These are phyloP conservation scores for Huntiella moniliformis DNA, from an alignment of 2,329 filamentous ascomycete species.

Conservation along the genomic window DNA sequence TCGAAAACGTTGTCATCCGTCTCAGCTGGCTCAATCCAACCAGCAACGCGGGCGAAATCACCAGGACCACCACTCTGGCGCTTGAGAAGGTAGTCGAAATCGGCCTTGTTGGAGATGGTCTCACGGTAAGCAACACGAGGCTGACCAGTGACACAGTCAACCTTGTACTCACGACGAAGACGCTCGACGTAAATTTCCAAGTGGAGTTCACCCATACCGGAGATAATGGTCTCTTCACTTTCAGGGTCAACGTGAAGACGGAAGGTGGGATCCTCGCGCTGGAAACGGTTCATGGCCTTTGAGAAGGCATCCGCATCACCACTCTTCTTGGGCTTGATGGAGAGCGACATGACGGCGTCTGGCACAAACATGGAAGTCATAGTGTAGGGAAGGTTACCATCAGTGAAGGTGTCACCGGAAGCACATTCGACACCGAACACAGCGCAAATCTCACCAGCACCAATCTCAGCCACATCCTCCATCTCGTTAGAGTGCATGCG, in stretches of 20 bases:
- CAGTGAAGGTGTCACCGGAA: slow-evolving; percentile 94
- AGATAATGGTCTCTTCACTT: slow-evolving; percentile 92
- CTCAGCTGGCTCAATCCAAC: slow-evolving; percentile 74
- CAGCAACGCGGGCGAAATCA: slow-evolving; percentile 83
- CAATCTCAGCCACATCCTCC: slow-evolving; percentile 86
- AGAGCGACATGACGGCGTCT: slow-evolving; percentile 93
- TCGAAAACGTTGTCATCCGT: slow-evolving; percentile 61
- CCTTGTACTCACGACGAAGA: slow-evolving; percentile 89
- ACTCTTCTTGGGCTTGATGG: slow-evolving; percentile 86
- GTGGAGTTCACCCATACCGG: slow-evolving; percentile 94
- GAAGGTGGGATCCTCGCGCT: slow-evolving; percentile 96
- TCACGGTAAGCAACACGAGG: slow-evolving; percentile 95
- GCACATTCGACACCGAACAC: slow-evolving; percentile 97
- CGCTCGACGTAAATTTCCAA: slow-evolving; percentile 95
- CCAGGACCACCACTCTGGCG: slow-evolving; percentile 91
- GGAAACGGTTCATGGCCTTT: slow-evolving; percentile 97
- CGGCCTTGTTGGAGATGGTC: slow-evolving; percentile 60
- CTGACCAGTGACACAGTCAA: slow-evolving; percentile 88
- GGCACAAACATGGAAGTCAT: slow-evolving; percentile 98
- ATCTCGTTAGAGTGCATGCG: slow-evolving; percentile 99
- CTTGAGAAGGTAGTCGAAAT: slow-evolving; percentile 86
- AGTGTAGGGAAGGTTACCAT: slow-evolving; percentile 75
- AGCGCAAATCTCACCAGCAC: slow-evolving; percentile 92
- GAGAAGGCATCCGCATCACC: slow-evolving; percentile 88
- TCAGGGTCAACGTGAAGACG: slow-evolving; percentile 81